Evolutionary conservation across 2,329 filamentous ascomycete genomes (phyloP).

Genomic region (Metarhizium sp.): DNA sequence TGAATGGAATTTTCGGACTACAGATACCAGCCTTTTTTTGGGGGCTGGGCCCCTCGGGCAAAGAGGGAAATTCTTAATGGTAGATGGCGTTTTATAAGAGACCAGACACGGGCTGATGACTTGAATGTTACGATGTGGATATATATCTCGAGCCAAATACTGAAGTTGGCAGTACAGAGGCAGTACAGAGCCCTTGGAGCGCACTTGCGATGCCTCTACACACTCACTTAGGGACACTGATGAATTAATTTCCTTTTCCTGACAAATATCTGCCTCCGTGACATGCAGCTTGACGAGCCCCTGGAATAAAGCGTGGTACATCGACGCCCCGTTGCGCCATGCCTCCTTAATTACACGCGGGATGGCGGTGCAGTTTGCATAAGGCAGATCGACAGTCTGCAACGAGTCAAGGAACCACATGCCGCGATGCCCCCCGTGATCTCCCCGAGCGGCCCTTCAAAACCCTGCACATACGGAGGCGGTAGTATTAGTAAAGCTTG

Average conservation of each 20-base stretch:
- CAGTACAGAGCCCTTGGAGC: not conserved
- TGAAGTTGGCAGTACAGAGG: not conserved
- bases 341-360: no score
- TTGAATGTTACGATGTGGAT: slow-evolving; percentile 18
- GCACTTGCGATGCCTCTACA: not conserved
- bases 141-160: slow-evolving; percentile 2
- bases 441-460: no score
- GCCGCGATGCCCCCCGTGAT: no score
- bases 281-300: not conserved
- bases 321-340: no score
- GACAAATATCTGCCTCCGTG: not conserved
- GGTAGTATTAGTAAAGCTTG: no score
- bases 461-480: no score
- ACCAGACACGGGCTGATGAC: slow-evolving; percentile 11
- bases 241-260: not conserved
- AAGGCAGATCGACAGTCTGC: no score
- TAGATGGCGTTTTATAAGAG: slow-evolving; percentile 5
- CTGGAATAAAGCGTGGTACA: no score
- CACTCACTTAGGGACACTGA: not conserved
- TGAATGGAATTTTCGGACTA: slow-evolving; percentile 1
- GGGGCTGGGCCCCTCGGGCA: slow-evolving; percentile 1
- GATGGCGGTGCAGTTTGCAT: no score
- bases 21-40: slow-evolving; percentile 6
- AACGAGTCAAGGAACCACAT: no score
- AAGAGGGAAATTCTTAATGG: not conserved